Conservation (phyloP, 2,329 filamentous ascomycete genomes). For the Colletotrichum limetticola region DNA sequence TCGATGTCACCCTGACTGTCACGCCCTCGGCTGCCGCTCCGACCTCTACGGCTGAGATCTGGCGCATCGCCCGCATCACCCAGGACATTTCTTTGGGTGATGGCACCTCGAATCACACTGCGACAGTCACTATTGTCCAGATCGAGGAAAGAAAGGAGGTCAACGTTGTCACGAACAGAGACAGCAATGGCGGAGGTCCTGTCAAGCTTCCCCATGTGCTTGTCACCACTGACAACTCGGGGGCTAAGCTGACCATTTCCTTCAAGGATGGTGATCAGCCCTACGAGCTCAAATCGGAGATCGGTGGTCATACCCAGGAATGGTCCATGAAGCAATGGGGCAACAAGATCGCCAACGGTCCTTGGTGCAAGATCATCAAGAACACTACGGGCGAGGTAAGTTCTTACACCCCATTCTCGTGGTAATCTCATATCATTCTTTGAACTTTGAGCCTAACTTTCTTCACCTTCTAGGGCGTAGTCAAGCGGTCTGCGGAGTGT, state of each 20-base stretch:
- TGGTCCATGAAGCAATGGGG: neutral
- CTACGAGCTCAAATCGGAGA: neutral
- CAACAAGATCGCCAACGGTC: conserved; percentile 41
- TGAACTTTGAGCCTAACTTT: neutral
- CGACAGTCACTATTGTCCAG: conserved; percentile 1
- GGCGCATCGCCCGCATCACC: conserved; percentile 1
- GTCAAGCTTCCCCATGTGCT: neutral
- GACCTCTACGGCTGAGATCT: neutral
- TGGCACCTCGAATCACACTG: neutral
- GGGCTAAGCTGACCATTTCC: neutral
- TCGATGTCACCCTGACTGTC: neutral
- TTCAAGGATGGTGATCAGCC: neutral
- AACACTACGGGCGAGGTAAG: neutral
- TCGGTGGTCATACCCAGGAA: neutral
- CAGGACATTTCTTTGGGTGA: neutral
- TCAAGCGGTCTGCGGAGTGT: neutral
- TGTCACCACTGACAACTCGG: neutral
- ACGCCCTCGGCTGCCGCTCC: neutral
- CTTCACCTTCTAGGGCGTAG: neutral
- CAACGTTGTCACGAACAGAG: conserved; percentile 36
- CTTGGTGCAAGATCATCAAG: neutral
- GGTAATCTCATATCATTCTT: too few species aligned
- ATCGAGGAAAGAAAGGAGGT: neutral
- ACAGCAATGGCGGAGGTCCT: conserved; percentile 42
- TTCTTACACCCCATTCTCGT: too few species aligned